Evolutionary conservation across 441 rosid genomes (phyloP), one percentile per base, ranked within the genome.

Genomic region (Hura crepitans): DNA sequence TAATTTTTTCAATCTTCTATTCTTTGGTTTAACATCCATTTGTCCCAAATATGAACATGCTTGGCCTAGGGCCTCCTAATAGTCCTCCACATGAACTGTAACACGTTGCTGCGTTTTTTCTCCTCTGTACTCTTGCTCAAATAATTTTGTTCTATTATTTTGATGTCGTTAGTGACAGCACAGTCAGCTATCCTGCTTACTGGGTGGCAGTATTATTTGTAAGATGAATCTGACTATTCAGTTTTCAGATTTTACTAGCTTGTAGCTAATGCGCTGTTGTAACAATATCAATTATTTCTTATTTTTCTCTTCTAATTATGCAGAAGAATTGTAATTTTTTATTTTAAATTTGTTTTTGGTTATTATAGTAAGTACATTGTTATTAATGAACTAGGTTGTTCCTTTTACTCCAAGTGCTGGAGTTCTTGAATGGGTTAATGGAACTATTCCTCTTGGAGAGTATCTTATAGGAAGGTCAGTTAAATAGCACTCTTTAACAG

Each of bases 391-490:
- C 78, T 84, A 95, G 99, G 98, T 95, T 74, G 79, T 95, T 81
- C 97, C 99, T 68, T 95, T 95, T 78, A 95, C 98, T 70, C 99
- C 99, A 54, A 95, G 98, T 78, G 99, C 97, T 71, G 99, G 99
- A 70, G 97, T 95, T 80, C 94, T 95, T 74, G 99, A 95, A 77
- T 95, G 98, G 99, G 99, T 95, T 66, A 83, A 89, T 83, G 99
- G 99, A 73, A 95, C 99, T 69, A 72, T 92, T 79, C 99, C 99
- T 72, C 89, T 95, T 62, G 98, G 97, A 75, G 98, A 92, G 43
- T 92, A 95, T 86, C 99, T 95, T 75, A 86, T 72, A 61, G 98
- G 96, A 82, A 90, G 99, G 99, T 95, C 49, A 65, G 87, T 78
- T 45, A 65, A 74, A 49, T 43, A 70, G 55, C 31, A 31, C 43